Evolutionary conservation across 148 eudicot genomes (phyloP), one percentile per base, ranked within the genome.

Genomic region (Vaccinium corymbosum): DNA sequence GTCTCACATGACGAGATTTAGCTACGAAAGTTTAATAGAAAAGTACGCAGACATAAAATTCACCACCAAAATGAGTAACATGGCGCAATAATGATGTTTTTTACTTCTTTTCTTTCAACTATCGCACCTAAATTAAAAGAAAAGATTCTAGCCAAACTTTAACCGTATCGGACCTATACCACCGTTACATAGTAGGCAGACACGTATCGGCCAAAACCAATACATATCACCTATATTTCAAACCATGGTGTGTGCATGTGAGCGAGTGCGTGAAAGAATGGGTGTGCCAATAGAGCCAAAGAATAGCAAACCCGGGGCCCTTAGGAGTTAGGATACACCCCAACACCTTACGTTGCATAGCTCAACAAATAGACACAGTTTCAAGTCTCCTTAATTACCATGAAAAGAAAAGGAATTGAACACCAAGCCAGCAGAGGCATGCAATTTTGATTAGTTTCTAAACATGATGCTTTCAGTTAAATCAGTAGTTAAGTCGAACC

Each of bases 401-500:
- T 10, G 0, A 27, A 79, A 29, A 79, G 14, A 1, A 35, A 56
- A 79, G 51, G 46, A 20, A 7, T 15, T 17, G 57, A 20, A 61
- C 73, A 25, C 38, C 38, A 71, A 27, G 75, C 38, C 22, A 20
- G 42, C 78, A 61, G 13, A 42, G 56, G 49, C 17, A 42, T 25
- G 29, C 73, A 29, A 64, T 22, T 19, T 51, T 66, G 22, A 51
- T 19, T 38, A 83, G 7, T n/a, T 52, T 51, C 12, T 1, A 15
- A 75, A n/a, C 4, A 59, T 22, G 12, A 82, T 71, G 83, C 32
- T 82, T 38, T n/a, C 35, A 82, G 14, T 38, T 73, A 29, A 74
- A 68, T 74, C n/a, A 35, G 27, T 72, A 53, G 35, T 75, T 3
- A 78, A 80, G 48, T 14, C n/a, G 6, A 64, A 92, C 96, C 96